phyloP scores from a whole-genome alignment of 352 stramenopile species.

The Phytophthora quininea region DNA sequence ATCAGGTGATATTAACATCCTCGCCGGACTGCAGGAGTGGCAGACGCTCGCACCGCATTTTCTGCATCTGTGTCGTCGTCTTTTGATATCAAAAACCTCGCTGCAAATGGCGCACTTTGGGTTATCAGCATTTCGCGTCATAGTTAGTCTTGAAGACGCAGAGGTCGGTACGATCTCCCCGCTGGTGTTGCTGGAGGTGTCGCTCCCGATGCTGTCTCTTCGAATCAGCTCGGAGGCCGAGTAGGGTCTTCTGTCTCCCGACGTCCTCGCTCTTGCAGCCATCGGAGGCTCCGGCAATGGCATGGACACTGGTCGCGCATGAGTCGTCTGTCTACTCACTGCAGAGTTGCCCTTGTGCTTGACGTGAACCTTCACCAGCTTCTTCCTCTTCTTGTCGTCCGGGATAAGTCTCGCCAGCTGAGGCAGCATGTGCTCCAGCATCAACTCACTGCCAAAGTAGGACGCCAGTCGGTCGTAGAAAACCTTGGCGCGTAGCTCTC shows the following conservation, averaged over 20 bases:
- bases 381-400: constrained; percentile 78
- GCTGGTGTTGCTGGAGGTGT: constrained; percentile 46
- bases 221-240: constrained; percentile 48
- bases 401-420: constrained; percentile 81
- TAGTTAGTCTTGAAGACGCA: constrained; percentile 27
- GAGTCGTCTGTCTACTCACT: constrained; percentile 9
- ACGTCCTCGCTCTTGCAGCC: constrained; percentile 10
- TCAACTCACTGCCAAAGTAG: constrained; percentile 77
- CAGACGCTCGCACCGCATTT: constrained; percentile 80
- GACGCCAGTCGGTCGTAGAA: constrained; percentile 63
- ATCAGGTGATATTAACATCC: constrained; percentile 80
- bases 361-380: constrained; percentile 64
- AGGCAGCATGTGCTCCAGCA: constrained; percentile 84
- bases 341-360: constrained; percentile 29
- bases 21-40: constrained; percentile 66
- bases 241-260: constrained; percentile 41
- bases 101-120: constrained; percentile 80
- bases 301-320: constrained; percentile 18
- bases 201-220: constrained; percentile 50
- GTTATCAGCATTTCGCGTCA: constrained; percentile 60
- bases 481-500: constrained; percentile 57
- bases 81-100: constrained; percentile 79
- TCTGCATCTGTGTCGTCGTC: constrained; percentile 70
- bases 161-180: constrained; percentile 28
- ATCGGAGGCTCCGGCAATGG: neutral